phyloP scores from a whole-genome alignment of 2,329 filamentous ascomycete genomes.

The Xenoacremonium recifei region DNA sequence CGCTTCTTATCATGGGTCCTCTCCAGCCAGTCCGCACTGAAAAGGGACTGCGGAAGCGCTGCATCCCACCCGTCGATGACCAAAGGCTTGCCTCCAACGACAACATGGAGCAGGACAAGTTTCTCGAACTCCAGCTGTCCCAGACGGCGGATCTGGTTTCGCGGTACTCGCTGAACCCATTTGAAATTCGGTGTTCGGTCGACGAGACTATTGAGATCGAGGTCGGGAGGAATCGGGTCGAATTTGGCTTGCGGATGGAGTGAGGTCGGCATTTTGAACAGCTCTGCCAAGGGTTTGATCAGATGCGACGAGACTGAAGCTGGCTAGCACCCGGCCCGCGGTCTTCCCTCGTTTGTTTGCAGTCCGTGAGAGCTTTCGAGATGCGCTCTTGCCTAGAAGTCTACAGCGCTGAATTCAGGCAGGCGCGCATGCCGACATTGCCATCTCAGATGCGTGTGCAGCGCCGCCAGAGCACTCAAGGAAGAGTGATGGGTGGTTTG shows the following conservation, averaged over 20 bases:
- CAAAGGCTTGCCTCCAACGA: constrained; percentile 80
- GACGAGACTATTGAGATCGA: constrained; percentile 75
- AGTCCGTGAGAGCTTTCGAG: no score
- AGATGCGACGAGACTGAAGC: no score
- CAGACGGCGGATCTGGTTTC: constrained; percentile 73
- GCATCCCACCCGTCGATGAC: constrained; percentile 88
- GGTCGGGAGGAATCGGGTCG: constrained; percentile 82
- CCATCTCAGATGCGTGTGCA: no score
- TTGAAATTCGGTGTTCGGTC: constrained; percentile 81
- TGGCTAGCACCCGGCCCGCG: no score
- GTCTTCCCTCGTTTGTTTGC: no score
- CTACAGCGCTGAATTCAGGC: no score
- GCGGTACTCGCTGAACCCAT: constrained; percentile 78
- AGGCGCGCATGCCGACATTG: no score
- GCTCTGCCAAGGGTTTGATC: no score
- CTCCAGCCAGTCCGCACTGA: constrained; percentile 78
- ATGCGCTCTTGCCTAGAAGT: no score
- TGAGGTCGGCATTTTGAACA: constrained; percentile 68
- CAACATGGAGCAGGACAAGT: constrained; percentile 78
- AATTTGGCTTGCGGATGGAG: constrained; percentile 84
- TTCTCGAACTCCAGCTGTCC: constrained; percentile 81
- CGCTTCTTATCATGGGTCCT: constrained; percentile 76
- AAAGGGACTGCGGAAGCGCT: constrained; percentile 72
- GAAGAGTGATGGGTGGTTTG: no score
- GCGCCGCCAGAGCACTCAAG: no score